Evolutionary conservation across 2,329 filamentous ascomycete genomes (phyloP).

Genomic region (Myriosclerotinia scirpicola): DNA sequence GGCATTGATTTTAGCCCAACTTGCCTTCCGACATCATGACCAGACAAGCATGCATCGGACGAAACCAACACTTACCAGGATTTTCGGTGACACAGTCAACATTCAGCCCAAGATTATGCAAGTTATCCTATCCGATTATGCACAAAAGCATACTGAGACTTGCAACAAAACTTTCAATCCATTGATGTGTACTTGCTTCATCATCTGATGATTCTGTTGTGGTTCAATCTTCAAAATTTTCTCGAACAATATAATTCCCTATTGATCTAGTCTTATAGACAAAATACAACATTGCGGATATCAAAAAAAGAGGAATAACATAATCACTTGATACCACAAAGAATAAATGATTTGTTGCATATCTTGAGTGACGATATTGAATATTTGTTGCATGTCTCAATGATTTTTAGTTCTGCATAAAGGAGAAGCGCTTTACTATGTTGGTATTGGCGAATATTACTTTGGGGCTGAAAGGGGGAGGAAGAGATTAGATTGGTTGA

Average conservation of each 20-base stretch:
- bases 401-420: constrained; percentile 1
- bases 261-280: background rate
- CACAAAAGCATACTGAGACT: constrained; percentile 13
- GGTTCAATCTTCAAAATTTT: background rate
- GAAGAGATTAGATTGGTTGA: constrained; percentile 6
- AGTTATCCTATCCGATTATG: constrained; percentile 7
- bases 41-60: background rate
- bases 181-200: background rate
- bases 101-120: constrained; percentile 13
- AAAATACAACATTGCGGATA: background rate
- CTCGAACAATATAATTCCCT: background rate
- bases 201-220: background rate
- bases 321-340: background rate
- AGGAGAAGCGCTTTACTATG: constrained; percentile 4
- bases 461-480: background rate
- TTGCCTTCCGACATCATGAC: too few species aligned
- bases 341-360: constrained; percentile 22
- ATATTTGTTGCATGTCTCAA: constrained; percentile 18
- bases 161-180: constrained; percentile 14
- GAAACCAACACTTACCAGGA: background rate
- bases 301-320: background rate
- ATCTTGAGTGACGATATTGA: constrained; percentile 19
- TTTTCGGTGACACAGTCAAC: background rate
- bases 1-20: background rate
- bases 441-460: constrained; percentile 2